Conservation (phyloP, 441 rosid genomes). For the Iberis amara region DNA sequence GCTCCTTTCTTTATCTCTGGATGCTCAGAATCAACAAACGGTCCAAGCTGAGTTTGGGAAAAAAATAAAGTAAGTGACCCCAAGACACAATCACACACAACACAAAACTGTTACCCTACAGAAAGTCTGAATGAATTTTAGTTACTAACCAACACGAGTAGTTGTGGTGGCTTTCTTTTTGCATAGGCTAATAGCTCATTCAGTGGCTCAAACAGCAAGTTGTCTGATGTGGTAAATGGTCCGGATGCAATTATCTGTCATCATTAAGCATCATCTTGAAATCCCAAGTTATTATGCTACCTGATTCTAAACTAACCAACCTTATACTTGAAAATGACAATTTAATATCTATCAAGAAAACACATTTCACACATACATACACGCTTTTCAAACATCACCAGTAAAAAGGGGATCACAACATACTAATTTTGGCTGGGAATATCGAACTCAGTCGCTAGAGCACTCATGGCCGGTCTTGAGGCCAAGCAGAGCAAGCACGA, state of each 20-base stretch:
- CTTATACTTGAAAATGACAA: background rate
- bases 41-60: constrained; percentile 65
- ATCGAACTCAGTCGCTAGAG: too few species aligned
- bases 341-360: background rate
- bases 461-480: too few species aligned
- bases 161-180: constrained; percentile 65
- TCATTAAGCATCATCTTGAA: background rate
- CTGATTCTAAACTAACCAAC: background rate
- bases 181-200: constrained; percentile 74
- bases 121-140: constrained; percentile 5
- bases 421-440: too few species aligned
- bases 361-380: background rate
- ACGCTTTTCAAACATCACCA: background rate
- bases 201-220: constrained; percentile 84
- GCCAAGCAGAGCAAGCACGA: too few species aligned
- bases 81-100: constrained; percentile 21
- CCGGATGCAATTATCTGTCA: constrained; percentile 78
- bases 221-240: constrained; percentile 83
- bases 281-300: background rate
- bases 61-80: constrained; percentile 7
- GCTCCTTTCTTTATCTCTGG: constrained; percentile 73
- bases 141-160: constrained; percentile 67
- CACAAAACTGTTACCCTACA: too few species aligned
- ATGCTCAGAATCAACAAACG: constrained; percentile 83
- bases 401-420: background rate